Evolutionary conservation across 768 basidiomycete species (phyloP).

Genomic region (Porpolomopsis calyptriformis): DNA sequence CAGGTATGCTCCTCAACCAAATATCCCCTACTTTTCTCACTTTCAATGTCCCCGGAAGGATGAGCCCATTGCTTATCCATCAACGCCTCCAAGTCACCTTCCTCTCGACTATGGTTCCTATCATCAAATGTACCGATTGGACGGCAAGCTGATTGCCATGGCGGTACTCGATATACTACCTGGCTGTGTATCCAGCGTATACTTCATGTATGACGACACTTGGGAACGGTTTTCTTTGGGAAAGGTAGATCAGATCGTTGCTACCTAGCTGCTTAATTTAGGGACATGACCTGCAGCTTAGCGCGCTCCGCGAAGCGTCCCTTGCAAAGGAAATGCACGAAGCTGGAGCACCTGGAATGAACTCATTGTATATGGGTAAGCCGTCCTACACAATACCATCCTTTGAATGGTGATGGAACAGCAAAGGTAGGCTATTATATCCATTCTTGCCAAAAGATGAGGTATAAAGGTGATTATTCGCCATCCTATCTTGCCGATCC

Average conservation of each 20-base stretch:
- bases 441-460: constrained; percentile 88
- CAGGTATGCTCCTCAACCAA: constrained; percentile 32
- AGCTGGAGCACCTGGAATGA: constrained; percentile 54
- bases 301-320: constrained; percentile 71
- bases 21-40: background rate
- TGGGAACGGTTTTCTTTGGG: constrained; percentile 68
- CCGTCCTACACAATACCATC: background rate
- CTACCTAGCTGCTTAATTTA: background rate
- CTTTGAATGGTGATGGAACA: background rate
- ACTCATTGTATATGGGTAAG: constrained; percentile 80
- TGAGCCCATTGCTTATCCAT: constrained; percentile 50
- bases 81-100: constrained; percentile 40
- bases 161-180: constrained; percentile 88
- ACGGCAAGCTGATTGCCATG: constrained; percentile 74
- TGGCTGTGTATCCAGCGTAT: constrained; percentile 67
- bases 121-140: constrained; percentile 80
- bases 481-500: constrained; percentile 88
- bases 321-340: constrained; percentile 66
- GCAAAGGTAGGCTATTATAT: constrained; percentile 73
- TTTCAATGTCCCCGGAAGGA: constrained; percentile 24
- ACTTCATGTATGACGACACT: constrained; percentile 77
- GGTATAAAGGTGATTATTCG: constrained; percentile 86
- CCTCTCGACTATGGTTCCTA: constrained; percentile 83
- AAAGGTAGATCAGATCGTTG: constrained; percentile 38
- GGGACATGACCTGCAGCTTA: constrained; percentile 41